Evolutionary conservation across 129 eudicot species (phyloP), one percentile per base, ranked within the genome.

Genomic region (Ambrosia trifida): DNA sequence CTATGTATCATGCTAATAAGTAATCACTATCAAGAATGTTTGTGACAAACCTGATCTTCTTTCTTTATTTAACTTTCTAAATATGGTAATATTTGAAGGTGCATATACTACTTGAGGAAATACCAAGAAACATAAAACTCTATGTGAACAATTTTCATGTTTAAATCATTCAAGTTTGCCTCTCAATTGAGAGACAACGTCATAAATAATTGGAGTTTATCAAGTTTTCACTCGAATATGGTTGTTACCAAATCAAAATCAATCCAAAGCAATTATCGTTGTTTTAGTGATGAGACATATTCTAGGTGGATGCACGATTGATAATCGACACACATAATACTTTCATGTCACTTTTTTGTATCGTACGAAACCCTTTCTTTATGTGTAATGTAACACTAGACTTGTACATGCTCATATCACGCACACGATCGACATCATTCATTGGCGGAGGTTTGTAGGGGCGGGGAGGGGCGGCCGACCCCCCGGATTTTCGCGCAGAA

Each of bases 111-210:
- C 31, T 68, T 46, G 66, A 58, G 74, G 74, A 68, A 68, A 76
- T 76, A 68, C 80, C 74, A 69, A 46, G 49, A 67, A 67, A 57
- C 80, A 57, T 57, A 5, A 66, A 59, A 75, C 69, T 76, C 45
- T 35, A 36, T 68, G 19, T 68, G 24, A 11, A 35, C 54, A 76
- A 57, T 45, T 14, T 33, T 46, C 4, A 28, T 32, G 68, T 59
- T 44, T 5, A 68, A 18, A 46, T 44, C 62, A 76, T 59, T 76
- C 75, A 68, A 24, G 14, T 35, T 68, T 59, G 73, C 63, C 75
- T 31, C 64, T 45, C 16, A 58, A 45, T 32, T 56, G 41, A 43
- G 75, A 47, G 70, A 69, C 80, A 76, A 20, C 14, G 58, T 46
- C 70, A 76, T 59, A 24, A 76, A 49, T 18, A 19, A 20, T 46